Percentiles rank a stretch among this genome's conserved stretches.
These are phyloP conservation scores for Suillus placidus DNA, from an alignment of 768 basidiomycete species.

Conservation along the genomic window DNA sequence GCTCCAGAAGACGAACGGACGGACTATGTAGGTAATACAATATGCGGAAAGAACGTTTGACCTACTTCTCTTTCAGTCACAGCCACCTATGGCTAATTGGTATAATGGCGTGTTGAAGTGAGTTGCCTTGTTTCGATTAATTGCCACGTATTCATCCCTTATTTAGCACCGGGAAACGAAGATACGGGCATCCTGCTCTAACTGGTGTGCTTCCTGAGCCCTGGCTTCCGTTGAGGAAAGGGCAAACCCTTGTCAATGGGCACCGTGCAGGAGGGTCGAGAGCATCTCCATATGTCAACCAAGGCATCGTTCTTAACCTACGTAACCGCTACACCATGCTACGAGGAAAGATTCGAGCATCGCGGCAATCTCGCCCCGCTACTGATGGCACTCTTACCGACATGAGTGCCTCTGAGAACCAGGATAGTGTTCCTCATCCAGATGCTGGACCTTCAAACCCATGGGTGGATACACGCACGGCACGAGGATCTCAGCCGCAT, in stretches of 20 bases:
- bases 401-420: slow-evolving; percentile 12
- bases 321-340: slow-evolving; percentile 68
- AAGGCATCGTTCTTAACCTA: slow-evolving; percentile 82
- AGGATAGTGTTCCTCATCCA: slow-evolving; percentile 6
- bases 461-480: slow-evolving; percentile 56
- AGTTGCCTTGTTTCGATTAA: slow-evolving; percentile 16
- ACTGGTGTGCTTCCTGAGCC: slow-evolving; percentile 92
- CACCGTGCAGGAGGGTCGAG: slow-evolving; percentile 36
- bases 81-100: slow-evolving; percentile 97
- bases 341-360: slow-evolving; percentile 35
- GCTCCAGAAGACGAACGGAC: slow-evolving; percentile 93
- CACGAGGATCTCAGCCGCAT: slow-evolving; percentile 26
- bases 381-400: slow-evolving; percentile 12
- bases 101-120: slow-evolving; percentile 92
- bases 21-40: slow-evolving; percentile 64
- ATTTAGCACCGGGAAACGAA: slow-evolving; percentile 84
- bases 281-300: slow-evolving; percentile 44
- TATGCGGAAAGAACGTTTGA: not conserved
- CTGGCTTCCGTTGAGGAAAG: slow-evolving; percentile 91
- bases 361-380: slow-evolving; percentile 14
- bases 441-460: slow-evolving; percentile 49
- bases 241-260: slow-evolving; percentile 70
- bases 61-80: slow-evolving; percentile 55
- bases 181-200: slow-evolving; percentile 94
- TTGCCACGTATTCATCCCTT: slow-evolving; percentile 12